These are phyloP conservation scores for Antrodiella citrinella DNA, from an alignment of 768 basidiomycete species.

Conservation along the genomic window DNA sequence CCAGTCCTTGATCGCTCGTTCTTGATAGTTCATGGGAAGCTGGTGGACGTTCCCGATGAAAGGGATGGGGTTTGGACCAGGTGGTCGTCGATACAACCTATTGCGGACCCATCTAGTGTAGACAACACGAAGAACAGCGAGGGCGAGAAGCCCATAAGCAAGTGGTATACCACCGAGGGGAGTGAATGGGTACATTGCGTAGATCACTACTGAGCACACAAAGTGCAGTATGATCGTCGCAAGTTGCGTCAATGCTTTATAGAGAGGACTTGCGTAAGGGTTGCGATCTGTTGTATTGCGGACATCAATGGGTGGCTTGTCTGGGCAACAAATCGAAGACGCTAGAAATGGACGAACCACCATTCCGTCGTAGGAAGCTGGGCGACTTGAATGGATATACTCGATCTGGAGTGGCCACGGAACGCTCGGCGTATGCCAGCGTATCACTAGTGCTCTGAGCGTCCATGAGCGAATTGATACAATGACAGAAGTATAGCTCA, in stretches of 20 bases:
- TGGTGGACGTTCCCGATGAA: slow-evolving; percentile 25
- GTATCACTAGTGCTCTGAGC: too few relatives aligned
- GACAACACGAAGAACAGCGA: background rate
- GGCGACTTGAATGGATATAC: background rate
- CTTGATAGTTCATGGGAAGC: slow-evolving; percentile 17
- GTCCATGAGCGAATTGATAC: too few relatives aligned
- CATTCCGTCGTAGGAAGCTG: background rate
- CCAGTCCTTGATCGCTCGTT: slow-evolving; percentile 21
- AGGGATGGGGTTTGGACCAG: slow-evolving; percentile 23
- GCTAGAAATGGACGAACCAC: too few relatives aligned
- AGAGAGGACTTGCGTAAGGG: background rate
- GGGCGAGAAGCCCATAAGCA: background rate
- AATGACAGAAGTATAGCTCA: too few relatives aligned
- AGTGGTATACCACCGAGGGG: background rate
- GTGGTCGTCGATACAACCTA: slow-evolving; percentile 14
- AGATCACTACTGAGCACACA: background rate
- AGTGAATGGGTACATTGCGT: background rate
- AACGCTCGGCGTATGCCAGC: background rate
- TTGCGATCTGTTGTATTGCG: too few relatives aligned
- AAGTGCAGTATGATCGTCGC: background rate
- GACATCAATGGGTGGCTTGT: too few relatives aligned
- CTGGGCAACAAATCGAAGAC: too few relatives aligned
- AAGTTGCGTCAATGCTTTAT: background rate
- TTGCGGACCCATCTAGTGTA: background rate
- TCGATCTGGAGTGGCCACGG: background rate